Evolutionary conservation across 345 rosid species (phyloP).

Genomic region (Punica granatum): DNA sequence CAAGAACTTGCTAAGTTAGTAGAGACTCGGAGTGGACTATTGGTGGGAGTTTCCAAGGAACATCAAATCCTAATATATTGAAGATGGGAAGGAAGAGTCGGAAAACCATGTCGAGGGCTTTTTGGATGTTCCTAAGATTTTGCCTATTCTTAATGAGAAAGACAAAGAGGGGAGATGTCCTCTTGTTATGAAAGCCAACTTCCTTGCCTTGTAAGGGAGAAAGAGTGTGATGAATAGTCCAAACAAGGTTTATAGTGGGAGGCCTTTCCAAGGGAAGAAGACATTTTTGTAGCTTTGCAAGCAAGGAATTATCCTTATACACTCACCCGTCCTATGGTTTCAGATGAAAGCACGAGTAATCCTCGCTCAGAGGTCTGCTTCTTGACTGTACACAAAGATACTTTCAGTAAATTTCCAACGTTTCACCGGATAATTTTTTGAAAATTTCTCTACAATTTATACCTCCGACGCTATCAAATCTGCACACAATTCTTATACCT

Average conservation of each 20-base stretch:
- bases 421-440: too few relatives aligned
- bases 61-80: too few relatives aligned
- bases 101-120: background rate
- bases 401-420: too few relatives aligned
- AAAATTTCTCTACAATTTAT: too few relatives aligned
- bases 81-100: background rate
- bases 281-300: constrained; percentile 10
- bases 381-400: too few relatives aligned
- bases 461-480: too few relatives aligned
- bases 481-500: too few relatives aligned
- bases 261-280: constrained; percentile 5
- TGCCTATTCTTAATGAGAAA: background rate
- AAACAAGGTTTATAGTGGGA: constrained; percentile 7
- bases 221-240: background rate
- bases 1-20: background rate
- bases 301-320: background rate
- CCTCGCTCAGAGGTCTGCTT: too few relatives aligned
- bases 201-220: background rate
- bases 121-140: constrained; percentile 7
- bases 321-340: too few relatives aligned
- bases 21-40: background rate
- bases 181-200: constrained; percentile 3
- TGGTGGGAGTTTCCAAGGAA: constrained; percentile 4
- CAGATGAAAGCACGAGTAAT: too few relatives aligned
- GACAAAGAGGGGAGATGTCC: constrained; percentile 8